Evolutionary conservation across 2,329 filamentous ascomycete genomes (phyloP).

Genomic region (Xylaria arbuscula): DNA sequence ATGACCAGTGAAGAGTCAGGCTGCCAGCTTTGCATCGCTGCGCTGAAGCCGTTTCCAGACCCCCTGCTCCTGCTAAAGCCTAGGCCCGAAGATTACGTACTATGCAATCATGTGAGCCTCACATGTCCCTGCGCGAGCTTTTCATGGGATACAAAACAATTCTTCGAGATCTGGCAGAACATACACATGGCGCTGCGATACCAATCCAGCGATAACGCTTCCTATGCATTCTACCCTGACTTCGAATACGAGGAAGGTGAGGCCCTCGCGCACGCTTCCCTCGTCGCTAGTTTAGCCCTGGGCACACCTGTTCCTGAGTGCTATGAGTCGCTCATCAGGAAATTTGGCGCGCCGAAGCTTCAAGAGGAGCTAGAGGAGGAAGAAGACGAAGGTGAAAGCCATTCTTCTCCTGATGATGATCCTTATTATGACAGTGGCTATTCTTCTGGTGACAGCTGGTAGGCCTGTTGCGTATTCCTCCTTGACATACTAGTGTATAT

Average conservation of each 20-base stretch:
- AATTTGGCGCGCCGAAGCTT: not conserved
- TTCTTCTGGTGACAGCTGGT: not conserved
- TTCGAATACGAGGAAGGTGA: constrained; percentile 13
- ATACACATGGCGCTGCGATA: constrained; percentile 3
- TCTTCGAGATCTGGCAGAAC: constrained; percentile 22
- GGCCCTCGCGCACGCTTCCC: constrained; percentile 22
- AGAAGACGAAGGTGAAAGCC: too few relatives aligned
- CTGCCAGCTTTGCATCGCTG: constrained; percentile 15
- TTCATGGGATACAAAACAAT: rapidly evolving
- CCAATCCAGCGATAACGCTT: not conserved
- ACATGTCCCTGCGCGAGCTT: not conserved
- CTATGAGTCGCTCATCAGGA: not conserved
- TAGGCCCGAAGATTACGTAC: not conserved
- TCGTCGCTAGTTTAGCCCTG: constrained; percentile 5
- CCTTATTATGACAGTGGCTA: not conserved
- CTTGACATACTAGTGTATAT: too few relatives aligned
- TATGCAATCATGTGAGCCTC: not conserved
- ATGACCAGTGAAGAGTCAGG: not conserved
- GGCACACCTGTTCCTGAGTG: not conserved
- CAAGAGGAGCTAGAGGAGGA: not conserved
- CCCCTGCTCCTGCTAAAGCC: not conserved
- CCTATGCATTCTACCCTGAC: constrained; percentile 17
- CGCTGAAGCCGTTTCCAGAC: constrained; percentile 3
- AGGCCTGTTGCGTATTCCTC: too few relatives aligned
- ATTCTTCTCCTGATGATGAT: not conserved